Evolutionary conservation across 345 rosid genomes (phyloP), one percentile per base, ranked within the genome.

Genomic region (Boechera divaricarpa): DNA sequence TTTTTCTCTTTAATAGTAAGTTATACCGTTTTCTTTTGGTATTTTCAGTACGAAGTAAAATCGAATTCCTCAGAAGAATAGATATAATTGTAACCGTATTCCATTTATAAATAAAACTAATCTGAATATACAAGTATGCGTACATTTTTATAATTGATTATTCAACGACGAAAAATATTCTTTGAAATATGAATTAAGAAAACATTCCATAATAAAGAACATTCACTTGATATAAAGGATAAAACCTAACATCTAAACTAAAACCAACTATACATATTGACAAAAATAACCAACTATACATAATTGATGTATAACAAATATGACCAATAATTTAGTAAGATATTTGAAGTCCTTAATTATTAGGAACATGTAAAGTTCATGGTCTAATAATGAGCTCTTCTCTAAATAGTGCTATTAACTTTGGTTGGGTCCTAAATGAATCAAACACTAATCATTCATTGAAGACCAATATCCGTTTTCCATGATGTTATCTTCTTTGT

Each of bases 401-500:
- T 29, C 33, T 21, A 66, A 71, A 49, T 71, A 63, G 63, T 62
- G 75, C 13, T 63, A 28, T 64, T 31, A 77, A 65, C 67, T 65
- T 71, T 65, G n/a, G 39, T 51, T 57, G 62, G 63, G 67, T 77
- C 73, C 67, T 65, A 39, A 39, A 38, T 21, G 48, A 77, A 77
- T 69, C 49, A 39, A 69, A 45, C 8, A 11, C 66, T 77, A 77
- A 55, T 77, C 31, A 72, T 57, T 65, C 67, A 57, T 49, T 65
- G 72, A 71, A 39, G 77, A 77, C 68, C 72, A 71, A 72, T 18
- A 77, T 57, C 63, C 68, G 10, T 72, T 71, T 71, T 77, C 55
- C 51, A 77, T 77, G 76, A 21, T 64, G 72, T 71, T 77, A 77
- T 77, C 81, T 64, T 57, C 45, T 56, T 71, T 38, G 77, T 64